Conservation (phyloP, 331 rosid genomes). For the Prunus yedoensis region DNA sequence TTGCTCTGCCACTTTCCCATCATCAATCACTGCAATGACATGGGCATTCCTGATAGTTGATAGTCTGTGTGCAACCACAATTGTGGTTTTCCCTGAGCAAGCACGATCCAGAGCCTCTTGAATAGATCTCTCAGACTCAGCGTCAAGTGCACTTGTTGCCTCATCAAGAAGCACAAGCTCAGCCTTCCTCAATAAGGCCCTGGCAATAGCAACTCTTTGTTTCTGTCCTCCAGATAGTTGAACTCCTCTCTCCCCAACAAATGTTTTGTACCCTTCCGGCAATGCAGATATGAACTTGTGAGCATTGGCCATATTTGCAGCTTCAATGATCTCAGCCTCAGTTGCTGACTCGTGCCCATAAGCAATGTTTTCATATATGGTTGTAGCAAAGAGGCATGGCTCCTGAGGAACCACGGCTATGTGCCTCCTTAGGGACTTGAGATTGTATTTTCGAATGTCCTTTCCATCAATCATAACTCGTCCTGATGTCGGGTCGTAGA, state of each 20-base stretch:
- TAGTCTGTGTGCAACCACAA: constrained; percentile 82
- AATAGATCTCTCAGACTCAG: constrained; percentile 89
- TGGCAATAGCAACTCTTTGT: constrained; percentile 88
- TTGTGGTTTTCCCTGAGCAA: constrained; percentile 80
- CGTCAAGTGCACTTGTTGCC: constrained; percentile 97
- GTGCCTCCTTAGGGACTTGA: constrained; percentile 84
- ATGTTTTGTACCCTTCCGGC: constrained; percentile 89
- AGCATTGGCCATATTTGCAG: constrained; percentile 87
- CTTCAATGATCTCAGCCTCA: constrained; percentile 90
- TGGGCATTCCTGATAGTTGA: constrained; percentile 85
- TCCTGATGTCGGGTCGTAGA: constrained; percentile 97
- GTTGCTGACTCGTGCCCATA: constrained; percentile 89
- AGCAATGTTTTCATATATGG: constrained; percentile 87
- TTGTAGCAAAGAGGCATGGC: constrained; percentile 84
- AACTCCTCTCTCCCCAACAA: constrained; percentile 92
- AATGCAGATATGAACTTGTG: constrained; percentile 81
- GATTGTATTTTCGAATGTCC: constrained; percentile 88
- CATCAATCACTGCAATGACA: constrained; percentile 90
- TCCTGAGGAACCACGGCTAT: constrained; percentile 94
- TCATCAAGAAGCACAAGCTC: constrained; percentile 94
- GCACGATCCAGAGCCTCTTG: constrained; percentile 95
- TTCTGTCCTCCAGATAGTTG: constrained; percentile 95
- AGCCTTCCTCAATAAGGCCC: constrained; percentile 83
- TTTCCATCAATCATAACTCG: constrained; percentile 83
- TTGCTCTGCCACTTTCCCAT: constrained; percentile 97